Conservation (phyloP, 202 grass and related monocot genomes). For the Zizania palustris region DNA sequence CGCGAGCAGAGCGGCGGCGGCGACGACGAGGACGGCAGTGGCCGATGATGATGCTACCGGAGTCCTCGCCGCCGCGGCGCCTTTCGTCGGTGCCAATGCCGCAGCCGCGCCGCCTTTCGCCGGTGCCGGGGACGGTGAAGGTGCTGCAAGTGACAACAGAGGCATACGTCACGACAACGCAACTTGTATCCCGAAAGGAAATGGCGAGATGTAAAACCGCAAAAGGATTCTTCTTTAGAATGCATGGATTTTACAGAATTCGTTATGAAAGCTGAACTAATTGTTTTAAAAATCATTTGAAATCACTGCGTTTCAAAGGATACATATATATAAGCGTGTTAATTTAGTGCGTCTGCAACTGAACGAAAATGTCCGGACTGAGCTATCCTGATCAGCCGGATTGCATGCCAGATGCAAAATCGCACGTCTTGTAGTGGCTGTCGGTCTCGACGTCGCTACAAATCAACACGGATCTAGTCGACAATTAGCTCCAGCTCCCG, state of each 20-base stretch:
- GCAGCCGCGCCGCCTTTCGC: neutral
- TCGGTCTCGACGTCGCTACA: neutral
- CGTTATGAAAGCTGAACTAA: too few species aligned
- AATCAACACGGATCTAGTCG: constrained; percentile 19
- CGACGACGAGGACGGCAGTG: neutral
- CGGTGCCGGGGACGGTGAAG: neutral
- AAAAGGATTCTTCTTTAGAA: too few species aligned
- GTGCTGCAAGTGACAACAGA: constrained; percentile 13
- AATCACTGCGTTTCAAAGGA: too few species aligned
- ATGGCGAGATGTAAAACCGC: too few species aligned
- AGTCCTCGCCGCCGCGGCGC: neutral
- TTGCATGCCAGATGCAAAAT: constrained; percentile 1
- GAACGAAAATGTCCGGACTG: neutral
- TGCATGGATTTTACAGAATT: too few species aligned
- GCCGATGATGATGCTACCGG: neutral
- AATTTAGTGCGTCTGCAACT: neutral
- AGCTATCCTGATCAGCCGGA: neutral
- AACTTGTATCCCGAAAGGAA: neutral
- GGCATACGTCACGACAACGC: neutral
- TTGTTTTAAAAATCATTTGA: too few species aligned
- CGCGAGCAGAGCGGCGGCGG: constrained; percentile 10
- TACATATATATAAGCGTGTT: neutral
- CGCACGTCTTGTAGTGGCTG: neutral
- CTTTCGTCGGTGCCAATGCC: constrained; percentile 6
- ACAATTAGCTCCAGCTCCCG: neutral